Base-by-base conservation (phyloP, 495 filamentous ascomycete species). In the Hyphodiscus hymeniophilus region DNA sequence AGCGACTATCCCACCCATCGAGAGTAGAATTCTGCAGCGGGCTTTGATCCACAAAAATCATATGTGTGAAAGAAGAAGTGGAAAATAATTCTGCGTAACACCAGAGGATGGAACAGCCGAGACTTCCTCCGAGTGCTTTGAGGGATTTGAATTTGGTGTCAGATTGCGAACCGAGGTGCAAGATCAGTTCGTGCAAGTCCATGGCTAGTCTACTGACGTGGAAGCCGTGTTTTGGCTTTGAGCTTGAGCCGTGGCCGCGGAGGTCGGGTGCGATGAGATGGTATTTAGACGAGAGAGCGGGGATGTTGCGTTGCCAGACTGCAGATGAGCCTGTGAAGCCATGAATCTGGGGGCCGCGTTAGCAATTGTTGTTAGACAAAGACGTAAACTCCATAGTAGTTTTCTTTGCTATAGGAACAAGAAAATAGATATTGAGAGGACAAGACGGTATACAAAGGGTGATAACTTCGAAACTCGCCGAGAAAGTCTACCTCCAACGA, bases 61-160 rank as follows among this genome's bases (percentile, higher is more conserved):
- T 55, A 2, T 64, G 64, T 0, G 48, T 22, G 42, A 72, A 65
- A 8, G 55, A 57, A 2, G 12, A 1, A 34, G 48, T 50, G 24
- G 63, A 62, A 40, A 69, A 72, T 0, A 73, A 61, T 42, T 69
- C 63, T 5, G 65, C 48, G 43, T 71, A 69, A 0, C 60, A 71
- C 68, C 68, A 71, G 7, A 73, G 47, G 2, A 73, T 61, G 0
- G 70, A 65, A 11, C 69, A 70, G 10, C 70, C 68, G 23, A 73
- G 64, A 39, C 66, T 69, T 43, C 68, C 69, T 0, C 70, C 70
- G 0, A 73, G 59, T 6, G 61, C 56, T 0, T 64, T 56, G 34
- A 66, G 48, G 7, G 21, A 22, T 20, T 22, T 2, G 17, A 1
- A 15, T 16, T 35, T 47, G 8, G 4, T 26, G 11, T 1, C 15